Evolutionary conservation across 2,329 filamentous ascomycete genomes (phyloP).

Genomic region (Tolypocladium tropicale): DNA sequence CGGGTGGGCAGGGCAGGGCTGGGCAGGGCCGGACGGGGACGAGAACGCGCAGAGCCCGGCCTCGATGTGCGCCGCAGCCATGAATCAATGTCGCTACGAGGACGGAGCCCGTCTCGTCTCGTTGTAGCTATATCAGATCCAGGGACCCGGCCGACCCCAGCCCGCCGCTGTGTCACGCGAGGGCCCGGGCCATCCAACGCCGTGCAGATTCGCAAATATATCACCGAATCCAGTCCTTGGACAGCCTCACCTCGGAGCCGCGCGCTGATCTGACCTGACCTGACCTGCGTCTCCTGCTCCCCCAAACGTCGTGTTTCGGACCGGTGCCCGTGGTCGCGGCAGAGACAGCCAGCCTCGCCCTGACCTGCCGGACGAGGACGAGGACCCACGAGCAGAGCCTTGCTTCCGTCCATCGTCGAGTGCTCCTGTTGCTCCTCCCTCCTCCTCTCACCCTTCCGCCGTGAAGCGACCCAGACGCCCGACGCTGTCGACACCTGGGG

Average conservation of each 20-base stretch:
- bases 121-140: not conserved
- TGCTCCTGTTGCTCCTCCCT: not conserved
- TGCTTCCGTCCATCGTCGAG: not conserved
- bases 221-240: not conserved
- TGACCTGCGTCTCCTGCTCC: not conserved
- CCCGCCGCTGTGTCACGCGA: not conserved
- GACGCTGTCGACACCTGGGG: not conserved
- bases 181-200: not conserved
- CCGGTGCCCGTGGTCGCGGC: not conserved
- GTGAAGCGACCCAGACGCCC: not conserved
- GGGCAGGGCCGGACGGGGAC: no score
- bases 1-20: no score
- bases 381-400: not conserved
- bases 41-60: no score
- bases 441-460: not conserved
- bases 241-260: not conserved
- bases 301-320: not conserved
- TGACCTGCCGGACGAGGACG: not conserved
- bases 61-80: no score
- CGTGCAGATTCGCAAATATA: not conserved
- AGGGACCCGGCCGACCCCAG: not conserved
- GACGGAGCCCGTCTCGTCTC: not conserved
- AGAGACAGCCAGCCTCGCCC: not conserved
- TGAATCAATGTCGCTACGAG: no score
- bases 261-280: no score